Evolutionary conservation across 371 early-diverging fungal genomes (phyloP), one percentile per base, ranked within the genome.

Genomic region (Homolaphlyctis polyrhiza): DNA sequence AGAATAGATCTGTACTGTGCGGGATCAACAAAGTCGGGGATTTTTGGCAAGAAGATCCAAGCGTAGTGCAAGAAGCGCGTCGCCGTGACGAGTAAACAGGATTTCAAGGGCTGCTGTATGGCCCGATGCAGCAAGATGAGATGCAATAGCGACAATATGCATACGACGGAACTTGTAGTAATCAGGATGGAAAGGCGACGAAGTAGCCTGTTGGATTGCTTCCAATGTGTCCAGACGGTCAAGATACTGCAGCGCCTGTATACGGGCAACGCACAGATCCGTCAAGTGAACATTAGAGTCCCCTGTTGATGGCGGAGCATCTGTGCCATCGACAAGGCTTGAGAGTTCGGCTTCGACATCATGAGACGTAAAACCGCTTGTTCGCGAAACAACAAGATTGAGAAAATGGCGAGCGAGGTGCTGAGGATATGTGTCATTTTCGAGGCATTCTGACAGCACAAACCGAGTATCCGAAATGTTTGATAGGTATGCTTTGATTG

Each of bases 161-260:
- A 72, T 66, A 45, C 88, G 86, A 14, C 88, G 79, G 69, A 89
- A 91, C 2, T 71, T 62, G 14, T n/a, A 6, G 14, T 28, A 51
- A 6, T 21, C 59, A 59, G 58, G 78, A 90, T 70, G 67, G 52
- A 51, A 14, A 11, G 39, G 18, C 50, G 48, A 27, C 21, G 29
- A 58, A 32, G 62, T 67, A 4, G 57, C 65, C 33, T 69, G 73
- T 1, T 67, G 58, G 34, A 91, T 81, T 35, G 83, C 81, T 1
- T 73, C 72, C 61, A 81, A 83, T 0, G 89, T 87, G 0, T 79
- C 68, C 16, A 91, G 71, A 16, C 89, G 80, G 60, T 88, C 87
- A 14, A 82, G 58, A 58, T 88, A 88, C 25, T 85, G 73, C 1
- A 87, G 51, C 13, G 87, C 72, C 48, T 78, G 82, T 62, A 76